These are phyloP conservation scores for Magnusiomyces ingens DNA, from an alignment of 1,139 yeast genomes.

Conservation along the genomic window DNA sequence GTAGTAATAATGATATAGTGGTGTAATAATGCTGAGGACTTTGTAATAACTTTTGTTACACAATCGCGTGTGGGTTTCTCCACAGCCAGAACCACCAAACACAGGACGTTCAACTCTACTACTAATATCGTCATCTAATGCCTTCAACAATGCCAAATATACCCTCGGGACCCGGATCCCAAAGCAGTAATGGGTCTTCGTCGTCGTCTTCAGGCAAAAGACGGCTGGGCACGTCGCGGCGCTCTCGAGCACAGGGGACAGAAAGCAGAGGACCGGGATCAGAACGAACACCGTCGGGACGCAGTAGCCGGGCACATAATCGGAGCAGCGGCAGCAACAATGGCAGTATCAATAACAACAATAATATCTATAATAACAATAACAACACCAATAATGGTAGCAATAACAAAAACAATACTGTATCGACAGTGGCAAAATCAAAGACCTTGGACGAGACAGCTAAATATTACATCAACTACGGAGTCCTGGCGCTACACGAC, in stretches of 20 bases:
- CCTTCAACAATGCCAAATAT: too few relatives aligned
- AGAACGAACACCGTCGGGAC: neutral
- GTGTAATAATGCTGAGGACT: too few relatives aligned
- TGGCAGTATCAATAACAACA: neutral
- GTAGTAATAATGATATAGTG: too few relatives aligned
- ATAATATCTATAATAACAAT: conserved; percentile 6
- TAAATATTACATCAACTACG: conserved; percentile 43
- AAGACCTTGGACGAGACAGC: conserved; percentile 6
- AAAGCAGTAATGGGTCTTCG: neutral
- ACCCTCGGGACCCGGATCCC: neutral
- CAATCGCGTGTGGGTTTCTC: too few relatives aligned
- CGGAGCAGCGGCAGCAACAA: neutral
- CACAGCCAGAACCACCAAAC: too few relatives aligned
- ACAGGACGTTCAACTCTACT: too few relatives aligned
- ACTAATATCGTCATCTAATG: too few relatives aligned
- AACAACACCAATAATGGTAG: conserved; percentile 4
- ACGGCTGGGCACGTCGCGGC: neutral
- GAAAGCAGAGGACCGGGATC: neutral
- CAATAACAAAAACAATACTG: neutral
- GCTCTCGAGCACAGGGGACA: neutral
- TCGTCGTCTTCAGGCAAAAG: neutral
- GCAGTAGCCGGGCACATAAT: neutral
- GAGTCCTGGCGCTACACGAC: conserved; percentile 79
- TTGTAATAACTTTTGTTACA: too few relatives aligned
- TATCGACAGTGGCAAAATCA: conserved; percentile 1